Evolutionary conservation across 257 asterid species (phyloP).

Genomic region (Leptodermis oblonga): DNA sequence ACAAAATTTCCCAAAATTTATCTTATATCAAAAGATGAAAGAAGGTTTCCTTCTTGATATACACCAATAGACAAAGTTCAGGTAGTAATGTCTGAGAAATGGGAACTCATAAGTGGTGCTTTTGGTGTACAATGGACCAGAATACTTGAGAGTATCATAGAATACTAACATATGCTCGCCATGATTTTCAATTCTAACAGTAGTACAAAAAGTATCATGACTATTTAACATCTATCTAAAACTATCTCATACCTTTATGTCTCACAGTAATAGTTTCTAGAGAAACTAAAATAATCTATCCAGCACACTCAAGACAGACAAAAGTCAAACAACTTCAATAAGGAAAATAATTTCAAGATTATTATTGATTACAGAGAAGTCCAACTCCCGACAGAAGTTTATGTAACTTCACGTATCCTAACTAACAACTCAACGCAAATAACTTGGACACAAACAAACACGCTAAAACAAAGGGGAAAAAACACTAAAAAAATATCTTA

Average conservation of each 20-base stretch:
- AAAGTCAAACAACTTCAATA: too few species aligned
- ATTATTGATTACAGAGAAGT: too few species aligned
- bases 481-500: too few species aligned
- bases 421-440: too few species aligned
- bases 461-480: too few species aligned
- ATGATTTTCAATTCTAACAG: neutral
- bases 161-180: neutral
- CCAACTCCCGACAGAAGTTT: too few species aligned
- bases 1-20: too few species aligned
- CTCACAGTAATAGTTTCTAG: neutral
- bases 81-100: neutral
- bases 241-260: neutral
- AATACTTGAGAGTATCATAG: neutral
- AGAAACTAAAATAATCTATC: too few species aligned
- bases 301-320: too few species aligned
- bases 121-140: neutral
- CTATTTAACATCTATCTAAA: neutral
- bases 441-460: too few species aligned
- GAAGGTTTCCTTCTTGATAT: neutral
- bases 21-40: neutral
- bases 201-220: neutral
- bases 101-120: neutral
- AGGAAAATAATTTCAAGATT: too few species aligned
- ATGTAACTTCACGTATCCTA: too few species aligned
- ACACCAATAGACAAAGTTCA: neutral